phyloP scores from a whole-genome alignment of 805 yeast genomes.

The Saccharomycopsis guyanensis region DNA sequence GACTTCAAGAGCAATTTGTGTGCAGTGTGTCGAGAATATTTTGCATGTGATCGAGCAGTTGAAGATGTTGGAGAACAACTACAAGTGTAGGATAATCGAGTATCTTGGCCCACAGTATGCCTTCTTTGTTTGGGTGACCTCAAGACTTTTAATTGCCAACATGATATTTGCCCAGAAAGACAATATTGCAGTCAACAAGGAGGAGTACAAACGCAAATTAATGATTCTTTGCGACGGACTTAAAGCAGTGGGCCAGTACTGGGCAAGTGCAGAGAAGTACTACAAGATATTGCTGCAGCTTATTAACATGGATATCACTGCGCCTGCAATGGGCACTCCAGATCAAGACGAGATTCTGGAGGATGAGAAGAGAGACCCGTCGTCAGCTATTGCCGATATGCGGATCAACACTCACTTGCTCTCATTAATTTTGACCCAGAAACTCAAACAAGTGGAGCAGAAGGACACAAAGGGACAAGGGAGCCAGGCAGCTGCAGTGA shows the following conservation, averaged over 20 bases:
- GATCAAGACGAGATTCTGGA: neutral
- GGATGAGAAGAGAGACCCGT: neutral
- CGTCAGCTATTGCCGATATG: neutral
- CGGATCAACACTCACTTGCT: neutral
- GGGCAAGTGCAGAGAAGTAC: slow-evolving; percentile 1
- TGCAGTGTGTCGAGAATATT: neutral
- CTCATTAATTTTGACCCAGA: neutral
- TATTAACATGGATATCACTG: neutral
- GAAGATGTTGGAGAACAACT: neutral
- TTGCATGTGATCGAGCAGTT: neutral
- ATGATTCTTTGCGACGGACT: neutral
- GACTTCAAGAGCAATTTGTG: neutral
- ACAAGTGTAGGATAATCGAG: neutral
- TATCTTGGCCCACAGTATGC: neutral
- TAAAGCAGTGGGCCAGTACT: neutral
- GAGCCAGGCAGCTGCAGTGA: neutral
- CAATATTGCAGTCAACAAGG: neutral
- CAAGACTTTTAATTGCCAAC: neutral
- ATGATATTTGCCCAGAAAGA: neutral
- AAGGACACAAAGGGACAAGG: neutral
- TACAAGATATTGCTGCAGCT: neutral
- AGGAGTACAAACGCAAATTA: neutral
- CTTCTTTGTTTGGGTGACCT: neutral
- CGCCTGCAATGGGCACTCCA: neutral
- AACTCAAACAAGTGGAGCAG: neutral